Base-by-base conservation (phyloP, 2,329 filamentous ascomycete genomes). In the Polytolypa hystricis region DNA sequence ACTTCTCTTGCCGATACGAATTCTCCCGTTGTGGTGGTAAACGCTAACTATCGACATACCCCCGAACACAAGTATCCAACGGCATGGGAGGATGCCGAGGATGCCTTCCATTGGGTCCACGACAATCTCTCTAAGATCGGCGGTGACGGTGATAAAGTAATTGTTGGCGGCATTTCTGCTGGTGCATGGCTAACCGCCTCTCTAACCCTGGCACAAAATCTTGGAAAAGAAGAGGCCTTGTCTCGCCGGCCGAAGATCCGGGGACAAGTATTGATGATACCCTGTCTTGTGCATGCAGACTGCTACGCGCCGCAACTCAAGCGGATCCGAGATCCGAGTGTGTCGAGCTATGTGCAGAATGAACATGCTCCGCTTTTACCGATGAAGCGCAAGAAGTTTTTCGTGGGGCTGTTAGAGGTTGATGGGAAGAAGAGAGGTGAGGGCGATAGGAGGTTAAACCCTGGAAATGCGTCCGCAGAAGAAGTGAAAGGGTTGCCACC, bases 1-100 rank as follows among this genome's bases (percentile, higher is more conserved):
- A 48, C 64, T 9, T 38, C 43, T 0, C 44, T 52, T 3, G 32
- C 40, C 10, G 56, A 57, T 4, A 49, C 59, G 0, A 51, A 55
- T 4, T 10, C 16, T 18, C 33, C 33, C 1, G 57, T 67, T 2
- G 53, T 69, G 0, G 70, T 76, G 0, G 45, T 76, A 1, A 71
- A 73, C 28, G 56, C 76, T 9, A 72, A 74, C 43, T 77, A 77
- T 48, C 66, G 74, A 0, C 73, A 77, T 45, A 73, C 72, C 0
- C 73, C 73, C 0, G 67, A 76, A 35, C 54, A 64, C 42, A 45
- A 40, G 0, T 77, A 69, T 39, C 74, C 74, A 0, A 67, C 62
- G 0, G 62, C 66, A 0, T 74, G 66, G 65, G 42, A 69, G 29
- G 74, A 79, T 31, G 51, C 60, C 0, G 65, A 72, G 39, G 74